A percentile compares a stretch with the other conserved stretches of the same genome.
Evolutionary conservation across 2,329 filamentous ascomycete genomes (phyloP).

Genomic region (Botryotinia narcissicola): DNA sequence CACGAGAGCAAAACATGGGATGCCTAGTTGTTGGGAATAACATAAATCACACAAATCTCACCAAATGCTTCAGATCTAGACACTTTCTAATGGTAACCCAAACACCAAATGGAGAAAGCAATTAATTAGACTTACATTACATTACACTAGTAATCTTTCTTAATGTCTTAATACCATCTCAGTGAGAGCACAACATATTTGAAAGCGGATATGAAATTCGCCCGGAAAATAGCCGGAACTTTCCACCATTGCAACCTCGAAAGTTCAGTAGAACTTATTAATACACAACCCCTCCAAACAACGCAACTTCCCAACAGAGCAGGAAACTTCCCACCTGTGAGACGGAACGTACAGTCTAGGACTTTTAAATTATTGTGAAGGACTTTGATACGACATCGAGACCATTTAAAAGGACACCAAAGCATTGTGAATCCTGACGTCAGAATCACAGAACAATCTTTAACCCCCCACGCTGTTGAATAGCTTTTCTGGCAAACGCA

Average conservation of each 20-base stretch:
- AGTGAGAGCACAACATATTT: background rate
- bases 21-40: background rate
- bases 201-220: background rate
- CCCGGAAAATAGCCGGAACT: slow-evolving; percentile 11
- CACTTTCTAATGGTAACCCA: background rate
- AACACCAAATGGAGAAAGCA: background rate
- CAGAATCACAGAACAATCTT: slow-evolving; percentile 4
- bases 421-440: background rate
- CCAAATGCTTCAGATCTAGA: background rate
- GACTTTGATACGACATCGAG: background rate
- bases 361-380: background rate
- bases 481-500: slow-evolving; percentile 8
- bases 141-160: slow-evolving; percentile 4
- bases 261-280: background rate
- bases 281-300: slow-evolving; percentile 19
- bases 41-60: background rate
- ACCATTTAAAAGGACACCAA: background rate
- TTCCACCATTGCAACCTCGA: slow-evolving; percentile 15
- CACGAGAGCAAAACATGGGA: background rate
- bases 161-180: background rate
- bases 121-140: slow-evolving; percentile 5
- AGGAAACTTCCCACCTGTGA: slow-evolving; percentile 1
- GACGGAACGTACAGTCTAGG: background rate
- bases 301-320: slow-evolving; percentile 7
- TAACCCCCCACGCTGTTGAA: slow-evolving; percentile 10